These are phyloP conservation scores for Salix exigua DNA, from an alignment of 345 rosid species.

Conservation along the genomic window DNA sequence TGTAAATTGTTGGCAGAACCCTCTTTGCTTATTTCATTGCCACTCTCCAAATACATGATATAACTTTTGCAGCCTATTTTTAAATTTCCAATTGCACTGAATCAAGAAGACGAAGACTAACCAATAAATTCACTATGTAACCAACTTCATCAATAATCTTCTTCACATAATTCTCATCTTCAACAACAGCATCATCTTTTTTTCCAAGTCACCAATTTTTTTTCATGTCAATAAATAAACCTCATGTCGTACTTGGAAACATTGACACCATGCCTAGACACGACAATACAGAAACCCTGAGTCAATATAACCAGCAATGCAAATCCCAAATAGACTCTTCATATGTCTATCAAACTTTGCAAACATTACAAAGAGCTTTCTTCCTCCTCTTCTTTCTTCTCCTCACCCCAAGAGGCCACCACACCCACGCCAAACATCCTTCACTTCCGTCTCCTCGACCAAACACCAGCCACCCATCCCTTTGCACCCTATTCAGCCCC, in stretches of 20 bases:
- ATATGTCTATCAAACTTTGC: constrained; percentile 50
- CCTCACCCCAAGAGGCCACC: too few species aligned
- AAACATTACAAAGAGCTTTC: constrained; percentile 27
- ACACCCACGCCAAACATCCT: too few species aligned
- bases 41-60: constrained; percentile 43
- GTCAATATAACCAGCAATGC: constrained; percentile 53
- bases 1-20: constrained; percentile 53
- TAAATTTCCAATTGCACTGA: constrained; percentile 46
- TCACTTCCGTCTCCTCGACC: too few species aligned
- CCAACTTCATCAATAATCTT: constrained; percentile 38
- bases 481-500: too few species aligned
- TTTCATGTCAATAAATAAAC: constrained; percentile 66
- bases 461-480: too few species aligned
- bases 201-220: constrained; percentile 78
- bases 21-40: constrained; percentile 45
- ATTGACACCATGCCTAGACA: constrained; percentile 54
- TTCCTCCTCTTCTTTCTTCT: too few species aligned
- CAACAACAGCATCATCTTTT: constrained; percentile 63
- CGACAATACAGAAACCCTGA: constrained; percentile 69
- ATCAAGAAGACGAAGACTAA: constrained; percentile 62
- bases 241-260: constrained; percentile 76
- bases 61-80: constrained; percentile 55
- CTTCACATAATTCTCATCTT: constrained; percentile 61
- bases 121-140: constrained; percentile 46
- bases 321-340: constrained; percentile 54